These are phyloP conservation scores for Gossypium ekmanianum DNA, from an alignment of 345 rosid species.

Conservation along the genomic window DNA sequence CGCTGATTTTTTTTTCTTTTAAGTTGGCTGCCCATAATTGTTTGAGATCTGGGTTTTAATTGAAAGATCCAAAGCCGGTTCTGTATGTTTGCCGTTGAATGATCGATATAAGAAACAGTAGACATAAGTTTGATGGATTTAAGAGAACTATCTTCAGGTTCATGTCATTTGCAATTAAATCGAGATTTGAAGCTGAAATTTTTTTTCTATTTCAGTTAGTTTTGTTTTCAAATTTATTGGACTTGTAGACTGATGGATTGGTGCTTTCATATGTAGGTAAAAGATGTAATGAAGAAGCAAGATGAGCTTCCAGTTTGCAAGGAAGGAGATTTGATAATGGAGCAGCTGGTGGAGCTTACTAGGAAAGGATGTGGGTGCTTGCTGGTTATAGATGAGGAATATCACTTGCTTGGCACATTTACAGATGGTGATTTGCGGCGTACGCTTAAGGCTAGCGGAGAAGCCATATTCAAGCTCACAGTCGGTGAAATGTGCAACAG, in stretches of 20 bases:
- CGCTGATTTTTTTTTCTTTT: neutral
- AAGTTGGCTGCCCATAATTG: neutral
- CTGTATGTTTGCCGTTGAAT: neutral
- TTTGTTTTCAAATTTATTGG: neutral
- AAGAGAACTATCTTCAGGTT: neutral
- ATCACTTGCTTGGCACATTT: constrained; percentile 79
- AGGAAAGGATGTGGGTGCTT: constrained; percentile 95
- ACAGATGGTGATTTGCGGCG: constrained; percentile 96
- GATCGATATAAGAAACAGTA: neutral
- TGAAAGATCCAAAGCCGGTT: neutral
- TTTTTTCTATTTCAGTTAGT: neutral
- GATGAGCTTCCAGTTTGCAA: constrained; percentile 82
- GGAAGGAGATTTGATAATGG: constrained; percentile 92
- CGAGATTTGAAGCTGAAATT: neutral
- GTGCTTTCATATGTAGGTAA: constrained; percentile 44
- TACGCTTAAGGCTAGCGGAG: constrained; percentile 81
- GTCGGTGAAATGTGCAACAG: constrained; percentile 97
- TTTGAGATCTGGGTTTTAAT: constrained; percentile 5
- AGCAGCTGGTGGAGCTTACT: constrained; percentile 83
- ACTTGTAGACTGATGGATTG: neutral
- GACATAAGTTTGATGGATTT: constrained; percentile 1
- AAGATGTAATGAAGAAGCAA: constrained; percentile 88
- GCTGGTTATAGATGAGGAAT: constrained; percentile 60
- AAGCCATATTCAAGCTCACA: constrained; percentile 83
- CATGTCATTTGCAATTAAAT: neutral